Evolutionary conservation across 768 basidiomycete species (phyloP).

Genomic region (Suillus placidus): DNA sequence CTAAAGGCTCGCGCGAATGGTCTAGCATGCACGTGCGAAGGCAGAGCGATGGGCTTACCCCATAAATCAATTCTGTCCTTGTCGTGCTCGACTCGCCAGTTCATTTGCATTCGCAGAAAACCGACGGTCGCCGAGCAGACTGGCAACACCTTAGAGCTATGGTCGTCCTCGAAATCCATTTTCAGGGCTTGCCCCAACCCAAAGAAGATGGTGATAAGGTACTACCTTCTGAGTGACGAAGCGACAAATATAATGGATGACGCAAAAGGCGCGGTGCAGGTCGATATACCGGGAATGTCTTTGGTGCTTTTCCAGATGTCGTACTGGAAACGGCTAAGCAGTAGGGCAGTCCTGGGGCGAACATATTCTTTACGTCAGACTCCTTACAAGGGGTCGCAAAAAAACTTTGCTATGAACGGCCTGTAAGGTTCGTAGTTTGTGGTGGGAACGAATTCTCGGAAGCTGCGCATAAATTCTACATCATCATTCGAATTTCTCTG

Average conservation of each 20-base stretch:
- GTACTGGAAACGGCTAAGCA: slow-evolving; percentile 22
- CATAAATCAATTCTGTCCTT: not conserved
- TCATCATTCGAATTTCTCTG: not conserved
- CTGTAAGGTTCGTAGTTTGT: slow-evolving; percentile 26
- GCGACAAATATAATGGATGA: not conserved
- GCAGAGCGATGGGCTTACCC: not conserved
- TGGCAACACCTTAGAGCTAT: not conserved
- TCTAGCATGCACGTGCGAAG: not conserved
- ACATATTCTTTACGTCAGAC: slow-evolving; percentile 23
- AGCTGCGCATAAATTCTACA: slow-evolving; percentile 16
- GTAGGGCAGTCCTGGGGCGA: slow-evolving; percentile 25
- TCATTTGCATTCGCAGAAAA: not conserved
- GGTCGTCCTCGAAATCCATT: not conserved
- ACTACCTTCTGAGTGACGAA: not conserved
- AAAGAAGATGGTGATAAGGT: not conserved
- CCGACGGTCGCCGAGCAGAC: not conserved
- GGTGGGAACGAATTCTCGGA: slow-evolving; percentile 21
- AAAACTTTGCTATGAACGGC: slow-evolving; percentile 19
- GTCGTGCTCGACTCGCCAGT: not conserved
- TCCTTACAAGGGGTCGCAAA: slow-evolving; percentile 5
- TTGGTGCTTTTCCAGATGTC: slow-evolving; percentile 23
- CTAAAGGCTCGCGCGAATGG: not conserved
- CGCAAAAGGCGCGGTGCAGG: not conserved
- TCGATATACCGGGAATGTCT: slow-evolving; percentile 24
- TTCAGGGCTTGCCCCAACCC: not conserved